Evolutionary conservation across 2,329 filamentous ascomycete genomes (phyloP).

Genomic region (Arachnomyces sp.): DNA sequence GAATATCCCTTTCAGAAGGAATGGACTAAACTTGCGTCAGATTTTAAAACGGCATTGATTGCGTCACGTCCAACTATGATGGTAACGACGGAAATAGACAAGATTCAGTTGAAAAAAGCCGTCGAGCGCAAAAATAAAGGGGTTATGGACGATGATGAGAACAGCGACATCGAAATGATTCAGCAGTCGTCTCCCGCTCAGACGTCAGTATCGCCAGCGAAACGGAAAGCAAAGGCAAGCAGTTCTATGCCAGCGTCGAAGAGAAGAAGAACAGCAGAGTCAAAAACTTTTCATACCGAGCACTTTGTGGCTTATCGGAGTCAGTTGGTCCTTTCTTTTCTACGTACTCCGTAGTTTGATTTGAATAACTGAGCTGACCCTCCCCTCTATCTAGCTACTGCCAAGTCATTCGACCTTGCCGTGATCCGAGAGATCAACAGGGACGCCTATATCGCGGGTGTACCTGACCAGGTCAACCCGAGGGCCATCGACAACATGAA

Average conservation of each 20-base stretch:
- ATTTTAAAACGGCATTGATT: conserved; percentile 45
- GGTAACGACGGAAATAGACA: conserved; percentile 23
- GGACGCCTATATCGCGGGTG: conserved; percentile 48
- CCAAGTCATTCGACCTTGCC: conserved; percentile 21
- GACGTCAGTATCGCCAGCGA: conserved; percentile 1
- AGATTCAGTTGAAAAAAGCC: conserved; percentile 27
- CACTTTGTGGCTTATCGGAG: conserved; percentile 1
- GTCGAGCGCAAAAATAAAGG: conserved; percentile 11
- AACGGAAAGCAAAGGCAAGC: conserved; percentile 6
- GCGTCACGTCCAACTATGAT: conserved; percentile 35
- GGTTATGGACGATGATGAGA: conserved; percentile 2
- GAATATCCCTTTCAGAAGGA: conserved; percentile 35
- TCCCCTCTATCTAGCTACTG: conserved; percentile 11
- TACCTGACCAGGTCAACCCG: conserved; percentile 52
- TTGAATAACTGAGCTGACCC: background rate
- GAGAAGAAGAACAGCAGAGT: background rate
- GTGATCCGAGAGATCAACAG: conserved; percentile 50
- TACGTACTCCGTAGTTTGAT: no score
- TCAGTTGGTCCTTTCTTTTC: background rate
- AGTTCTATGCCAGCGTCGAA: conserved; percentile 5
- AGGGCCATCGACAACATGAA: conserved; percentile 55
- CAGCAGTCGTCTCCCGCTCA: no score
- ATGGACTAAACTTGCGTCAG: conserved; percentile 40
- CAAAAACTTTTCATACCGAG: background rate
- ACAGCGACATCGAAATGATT: background rate